A percentile compares a stretch with the other conserved stretches of the same genome.
Conservation (phyloP, 129 eudicot species). For the Sambucus nigra region DNA sequence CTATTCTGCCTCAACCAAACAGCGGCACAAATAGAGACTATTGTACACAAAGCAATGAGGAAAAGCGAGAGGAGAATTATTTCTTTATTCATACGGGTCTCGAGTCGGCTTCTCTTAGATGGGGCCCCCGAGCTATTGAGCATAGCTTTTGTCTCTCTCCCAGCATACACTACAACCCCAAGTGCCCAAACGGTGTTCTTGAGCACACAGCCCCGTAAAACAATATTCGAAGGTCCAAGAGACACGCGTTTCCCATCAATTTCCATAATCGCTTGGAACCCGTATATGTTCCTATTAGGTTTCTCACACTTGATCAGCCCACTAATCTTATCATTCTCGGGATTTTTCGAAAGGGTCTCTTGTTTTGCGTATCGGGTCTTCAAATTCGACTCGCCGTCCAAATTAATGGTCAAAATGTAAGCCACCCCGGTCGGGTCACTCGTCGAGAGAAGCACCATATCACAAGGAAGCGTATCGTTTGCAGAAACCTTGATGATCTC, state of each 20-base stretch:
- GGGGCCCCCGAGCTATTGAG: slow-evolving; percentile 95
- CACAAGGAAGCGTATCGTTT: slow-evolving; percentile 86
- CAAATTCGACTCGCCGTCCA: slow-evolving; percentile 90
- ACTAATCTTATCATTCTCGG: slow-evolving; percentile 42
- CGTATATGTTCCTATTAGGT: slow-evolving; percentile 89
- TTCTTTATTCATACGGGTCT: slow-evolving; percentile 83
- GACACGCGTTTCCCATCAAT: slow-evolving; percentile 76
- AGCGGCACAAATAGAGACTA: slow-evolving; percentile 65
- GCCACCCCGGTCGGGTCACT: slow-evolving; percentile 98
- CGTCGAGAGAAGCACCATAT: slow-evolving; percentile 82
- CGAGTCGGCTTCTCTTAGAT: slow-evolving; percentile 84
- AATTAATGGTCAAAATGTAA: slow-evolving; percentile 79
- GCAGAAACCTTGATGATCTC: slow-evolving; percentile 68
- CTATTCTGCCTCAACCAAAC: slow-evolving; percentile 62
- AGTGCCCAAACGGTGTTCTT: slow-evolving; percentile 88
- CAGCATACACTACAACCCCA: slow-evolving; percentile 90
- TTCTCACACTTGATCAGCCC: slow-evolving; percentile 93
- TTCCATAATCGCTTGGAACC: slow-evolving; percentile 82
- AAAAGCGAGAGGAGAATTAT: slow-evolving; percentile 56
- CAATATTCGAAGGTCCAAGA: slow-evolving; percentile 94
- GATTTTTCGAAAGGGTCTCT: slow-evolving; percentile 62
- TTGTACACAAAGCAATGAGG: slow-evolving; percentile 56
- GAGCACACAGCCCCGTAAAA: slow-evolving; percentile 89
- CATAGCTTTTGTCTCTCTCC: slow-evolving; percentile 94
- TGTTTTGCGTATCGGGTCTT: slow-evolving; percentile 95